Evolutionary conservation across 768 basidiomycete species (phyloP).

Genomic region (Naganishia onofrii): DNA sequence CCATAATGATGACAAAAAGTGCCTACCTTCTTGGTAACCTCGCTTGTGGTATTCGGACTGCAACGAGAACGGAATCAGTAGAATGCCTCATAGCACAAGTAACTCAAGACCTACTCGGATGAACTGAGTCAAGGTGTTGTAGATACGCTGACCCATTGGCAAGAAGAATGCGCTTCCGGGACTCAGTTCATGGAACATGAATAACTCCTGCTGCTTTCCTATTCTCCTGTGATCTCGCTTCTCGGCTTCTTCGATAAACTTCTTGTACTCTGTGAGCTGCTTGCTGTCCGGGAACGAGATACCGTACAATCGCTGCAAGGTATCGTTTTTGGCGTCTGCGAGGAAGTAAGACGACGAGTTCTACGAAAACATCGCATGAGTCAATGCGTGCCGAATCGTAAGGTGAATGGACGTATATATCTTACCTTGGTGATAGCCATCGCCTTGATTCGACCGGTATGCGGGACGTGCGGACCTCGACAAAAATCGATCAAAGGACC

Average conservation of each 20-base stretch:
- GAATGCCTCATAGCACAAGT: neutral
- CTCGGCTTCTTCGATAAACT: conserved; percentile 93
- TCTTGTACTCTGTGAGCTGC: conserved; percentile 89
- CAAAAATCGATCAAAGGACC: conserved; percentile 98
- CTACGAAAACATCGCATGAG: neutral
- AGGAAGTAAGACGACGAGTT: conserved; percentile 98
- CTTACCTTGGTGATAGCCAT: conserved; percentile 82
- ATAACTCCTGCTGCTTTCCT: conserved; percentile 94
- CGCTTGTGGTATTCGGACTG: conserved; percentile 91
- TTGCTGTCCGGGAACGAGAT: conserved; percentile 99
- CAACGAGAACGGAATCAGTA: neutral
- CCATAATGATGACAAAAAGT: neutral
- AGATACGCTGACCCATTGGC: conserved; percentile 93
- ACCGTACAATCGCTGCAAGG: conserved; percentile 92
- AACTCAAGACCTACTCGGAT: conserved; percentile 66
- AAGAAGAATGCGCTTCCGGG: conserved; percentile 96
- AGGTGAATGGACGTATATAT: too few relatives aligned
- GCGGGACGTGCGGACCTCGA: conserved; percentile 93
- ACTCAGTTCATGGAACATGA: conserved; percentile 96
- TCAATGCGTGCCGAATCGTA: too few relatives aligned
- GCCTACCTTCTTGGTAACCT: conserved; percentile 77
- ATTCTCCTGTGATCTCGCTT: conserved; percentile 96
- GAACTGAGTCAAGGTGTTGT: conserved; percentile 85
- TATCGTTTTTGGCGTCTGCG: conserved; percentile 86
- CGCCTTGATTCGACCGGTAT: conserved; percentile 96